Conservation (phyloP, 78 protist species). For the Dictyostelium firmibasis region DNA sequence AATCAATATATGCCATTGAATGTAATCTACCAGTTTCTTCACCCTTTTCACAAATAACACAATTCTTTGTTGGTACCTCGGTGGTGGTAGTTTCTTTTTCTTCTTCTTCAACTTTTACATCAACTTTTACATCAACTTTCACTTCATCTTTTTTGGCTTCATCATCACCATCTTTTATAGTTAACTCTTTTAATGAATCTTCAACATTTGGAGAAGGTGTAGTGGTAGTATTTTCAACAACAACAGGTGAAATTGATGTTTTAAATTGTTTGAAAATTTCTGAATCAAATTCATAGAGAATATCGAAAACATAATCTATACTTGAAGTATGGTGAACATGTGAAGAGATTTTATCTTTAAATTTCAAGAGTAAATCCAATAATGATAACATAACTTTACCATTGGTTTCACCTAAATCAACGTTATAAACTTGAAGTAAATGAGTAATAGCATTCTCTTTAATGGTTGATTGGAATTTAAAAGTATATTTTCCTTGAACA, state of each 20-base stretch:
- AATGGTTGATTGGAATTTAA: background rate
- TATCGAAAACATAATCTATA: background rate
- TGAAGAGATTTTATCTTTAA: background rate
- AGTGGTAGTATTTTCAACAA: background rate
- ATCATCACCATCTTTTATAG: background rate
- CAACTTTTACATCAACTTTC: background rate
- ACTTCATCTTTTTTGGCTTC: too few species aligned
- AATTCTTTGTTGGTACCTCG: background rate
- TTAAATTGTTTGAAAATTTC: background rate
- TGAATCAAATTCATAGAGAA: background rate
- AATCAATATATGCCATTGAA: background rate
- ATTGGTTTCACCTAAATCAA: background rate
- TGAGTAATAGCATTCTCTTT: background rate
- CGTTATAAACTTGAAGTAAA: background rate
- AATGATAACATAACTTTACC: background rate
- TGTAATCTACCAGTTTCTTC: background rate
- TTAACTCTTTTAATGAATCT: background rate
- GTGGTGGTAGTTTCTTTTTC: background rate
- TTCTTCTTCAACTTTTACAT: background rate
- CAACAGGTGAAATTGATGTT: background rate
- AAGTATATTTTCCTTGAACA: background rate
- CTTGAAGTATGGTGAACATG: background rate
- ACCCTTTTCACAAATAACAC: background rate
- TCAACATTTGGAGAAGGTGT: background rate
- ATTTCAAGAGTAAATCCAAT: background rate